phyloP scores from a whole-genome alignment of 371 early-diverging fungal genomes.

The Coemansia linderi region DNA sequence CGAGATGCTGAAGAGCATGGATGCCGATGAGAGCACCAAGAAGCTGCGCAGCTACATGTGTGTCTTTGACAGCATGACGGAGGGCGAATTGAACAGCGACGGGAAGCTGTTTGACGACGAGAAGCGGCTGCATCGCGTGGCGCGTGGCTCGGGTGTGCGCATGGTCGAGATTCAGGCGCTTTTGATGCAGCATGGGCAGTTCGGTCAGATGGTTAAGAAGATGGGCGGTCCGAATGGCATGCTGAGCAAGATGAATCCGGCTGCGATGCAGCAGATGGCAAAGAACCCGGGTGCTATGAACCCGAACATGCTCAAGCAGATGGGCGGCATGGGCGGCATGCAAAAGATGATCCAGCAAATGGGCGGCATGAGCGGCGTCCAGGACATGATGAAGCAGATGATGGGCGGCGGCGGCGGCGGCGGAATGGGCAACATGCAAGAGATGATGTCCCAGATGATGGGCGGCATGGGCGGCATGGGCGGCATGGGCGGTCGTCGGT shows the following conservation, averaged over 20 bases:
- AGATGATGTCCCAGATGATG: slow-evolving; percentile 65
- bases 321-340: slow-evolving; percentile 72
- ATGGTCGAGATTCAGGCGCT: slow-evolving; percentile 86
- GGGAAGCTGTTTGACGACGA: slow-evolving; percentile 83
- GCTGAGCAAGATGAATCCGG: slow-evolving; percentile 60
- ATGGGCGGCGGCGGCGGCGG: slow-evolving; percentile 56
- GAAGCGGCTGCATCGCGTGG: slow-evolving; percentile 82
- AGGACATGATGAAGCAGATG: slow-evolving; percentile 79
- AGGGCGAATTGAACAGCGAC: slow-evolving; percentile 91
- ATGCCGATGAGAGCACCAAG: slow-evolving; percentile 74
- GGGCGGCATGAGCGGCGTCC: slow-evolving; percentile 70
- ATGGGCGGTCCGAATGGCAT: slow-evolving; percentile 94
- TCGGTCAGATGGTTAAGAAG: slow-evolving; percentile 92
- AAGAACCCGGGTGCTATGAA: slow-evolving; percentile 52
- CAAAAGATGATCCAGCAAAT: slow-evolving; percentile 81
- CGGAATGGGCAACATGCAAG: slow-evolving; percentile 64
- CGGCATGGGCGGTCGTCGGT: slow-evolving; percentile 24
- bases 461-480: slow-evolving; percentile 26
- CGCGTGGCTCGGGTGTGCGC: slow-evolving; percentile 88
- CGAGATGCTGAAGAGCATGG: slow-evolving; percentile 77
- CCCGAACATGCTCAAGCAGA: slow-evolving; percentile 74
- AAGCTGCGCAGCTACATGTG: slow-evolving; percentile 87
- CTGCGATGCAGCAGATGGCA: slow-evolving; percentile 49
- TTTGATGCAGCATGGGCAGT: slow-evolving; percentile 79
- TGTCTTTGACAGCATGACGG: slow-evolving; percentile 98